phyloP scores from a whole-genome alignment of 306 rosid genomes.

The Corylus avellana region DNA sequence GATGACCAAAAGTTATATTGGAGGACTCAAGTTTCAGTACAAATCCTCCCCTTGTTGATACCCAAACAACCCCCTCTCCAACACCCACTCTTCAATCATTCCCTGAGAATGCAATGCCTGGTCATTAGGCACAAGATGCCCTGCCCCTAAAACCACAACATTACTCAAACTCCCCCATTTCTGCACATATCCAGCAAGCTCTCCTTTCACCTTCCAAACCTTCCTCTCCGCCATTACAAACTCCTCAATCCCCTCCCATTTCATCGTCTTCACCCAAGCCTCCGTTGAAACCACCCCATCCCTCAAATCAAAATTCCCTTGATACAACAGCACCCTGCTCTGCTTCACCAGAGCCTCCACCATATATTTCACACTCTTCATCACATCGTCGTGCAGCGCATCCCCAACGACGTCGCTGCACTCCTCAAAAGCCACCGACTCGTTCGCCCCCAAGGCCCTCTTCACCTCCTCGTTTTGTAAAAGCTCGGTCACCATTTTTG shows the following conservation, averaged over 20 bases:
- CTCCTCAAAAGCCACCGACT: constrained; percentile 35
- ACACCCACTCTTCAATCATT: constrained; percentile 84
- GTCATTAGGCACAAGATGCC: constrained; percentile 74
- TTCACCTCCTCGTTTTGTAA: constrained; percentile 41
- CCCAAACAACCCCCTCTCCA: constrained; percentile 49
- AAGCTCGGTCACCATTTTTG: constrained; percentile 37
- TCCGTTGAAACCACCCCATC: constrained; percentile 65
- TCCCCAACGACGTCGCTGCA: constrained; percentile 53
- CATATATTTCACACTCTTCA: constrained; percentile 77
- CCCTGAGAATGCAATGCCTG: constrained; percentile 60
- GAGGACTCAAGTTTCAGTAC: neutral
- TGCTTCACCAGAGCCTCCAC: constrained; percentile 56
- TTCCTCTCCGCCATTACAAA: constrained; percentile 58
- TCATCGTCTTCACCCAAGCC: constrained; percentile 77
- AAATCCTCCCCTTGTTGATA: neutral
- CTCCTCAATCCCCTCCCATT: constrained; percentile 59
- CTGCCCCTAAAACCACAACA: constrained; percentile 70
- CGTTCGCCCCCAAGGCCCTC: constrained; percentile 51
- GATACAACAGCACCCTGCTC: constrained; percentile 64
- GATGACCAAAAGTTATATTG: neutral
- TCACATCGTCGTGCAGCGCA: constrained; percentile 52
- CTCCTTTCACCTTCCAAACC: constrained; percentile 64
- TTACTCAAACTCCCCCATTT: constrained; percentile 64
- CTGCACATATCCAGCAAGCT: constrained; percentile 78
- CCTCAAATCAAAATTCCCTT: constrained; percentile 62